phyloP scores from a whole-genome alignment of 163 green algal species.

The Volvox carteri region DNA sequence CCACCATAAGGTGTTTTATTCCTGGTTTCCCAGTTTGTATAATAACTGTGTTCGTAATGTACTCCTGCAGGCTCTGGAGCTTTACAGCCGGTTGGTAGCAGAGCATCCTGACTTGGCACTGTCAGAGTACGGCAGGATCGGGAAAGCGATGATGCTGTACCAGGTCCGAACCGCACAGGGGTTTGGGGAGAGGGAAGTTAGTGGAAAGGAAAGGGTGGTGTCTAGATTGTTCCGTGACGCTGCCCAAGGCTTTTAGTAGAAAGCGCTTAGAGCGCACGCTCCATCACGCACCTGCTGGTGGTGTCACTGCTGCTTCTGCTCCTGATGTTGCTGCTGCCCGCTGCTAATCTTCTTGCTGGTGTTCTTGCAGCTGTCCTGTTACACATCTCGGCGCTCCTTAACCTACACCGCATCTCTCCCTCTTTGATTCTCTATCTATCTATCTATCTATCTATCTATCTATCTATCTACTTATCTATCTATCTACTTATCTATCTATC shows the following conservation, averaged over 20 bases:
- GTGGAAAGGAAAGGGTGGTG: not conserved
- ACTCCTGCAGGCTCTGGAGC: not conserved
- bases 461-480: not conserved
- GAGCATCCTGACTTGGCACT: constrained; percentile 70
- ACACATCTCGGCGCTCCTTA: not conserved
- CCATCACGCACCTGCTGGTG: not conserved
- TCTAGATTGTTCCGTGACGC: not conserved
- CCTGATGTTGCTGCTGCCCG: not conserved
- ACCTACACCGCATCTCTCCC: not conserved
- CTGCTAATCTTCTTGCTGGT: not conserved
- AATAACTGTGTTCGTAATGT: not conserved
- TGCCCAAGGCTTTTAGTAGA: too few species aligned
- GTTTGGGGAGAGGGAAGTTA: not conserved
- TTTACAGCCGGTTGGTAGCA: constrained; percentile 60
- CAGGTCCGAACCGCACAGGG: constrained; percentile 50
- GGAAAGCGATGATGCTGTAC: constrained; percentile 75
- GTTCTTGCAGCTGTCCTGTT: not conserved
- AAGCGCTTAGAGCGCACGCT: not conserved
- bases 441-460: not conserved
- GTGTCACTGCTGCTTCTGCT: not conserved
- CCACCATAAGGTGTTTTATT: too few species aligned
- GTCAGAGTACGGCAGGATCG: constrained; percentile 73
- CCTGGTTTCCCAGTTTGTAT: too few species aligned
- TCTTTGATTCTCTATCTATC: not conserved
- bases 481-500: not conserved